A percentile compares a stretch with the other conserved stretches of the same genome.
Conservation (phyloP, 78 protist species). For the Capsaspora owczarzaki region DNA sequence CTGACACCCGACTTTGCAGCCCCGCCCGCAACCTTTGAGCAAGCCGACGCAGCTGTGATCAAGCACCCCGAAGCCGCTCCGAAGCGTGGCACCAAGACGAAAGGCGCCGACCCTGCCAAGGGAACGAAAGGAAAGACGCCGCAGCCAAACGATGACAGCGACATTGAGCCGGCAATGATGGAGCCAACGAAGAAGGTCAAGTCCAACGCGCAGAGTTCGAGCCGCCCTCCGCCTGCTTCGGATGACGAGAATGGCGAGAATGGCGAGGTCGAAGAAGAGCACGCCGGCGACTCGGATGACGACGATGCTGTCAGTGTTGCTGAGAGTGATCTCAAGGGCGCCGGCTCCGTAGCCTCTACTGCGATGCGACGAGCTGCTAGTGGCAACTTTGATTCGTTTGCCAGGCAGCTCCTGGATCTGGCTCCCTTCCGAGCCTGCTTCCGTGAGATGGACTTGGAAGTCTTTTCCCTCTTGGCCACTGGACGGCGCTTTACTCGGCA, state of each 20-base stretch:
- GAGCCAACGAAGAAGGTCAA: too few species aligned
- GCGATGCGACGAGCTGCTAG: too few species aligned
- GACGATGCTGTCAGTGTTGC: too few species aligned
- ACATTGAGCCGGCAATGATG: too few species aligned
- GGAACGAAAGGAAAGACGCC: background rate
- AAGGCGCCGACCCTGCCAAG: background rate
- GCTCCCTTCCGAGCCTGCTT: too few species aligned
- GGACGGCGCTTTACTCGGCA: too few species aligned
- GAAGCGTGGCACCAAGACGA: background rate
- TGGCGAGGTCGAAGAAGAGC: background rate
- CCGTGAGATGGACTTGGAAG: background rate
- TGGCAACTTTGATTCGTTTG: too few species aligned
- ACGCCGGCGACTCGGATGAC: background rate
- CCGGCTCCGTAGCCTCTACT: background rate
- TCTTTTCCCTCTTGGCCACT: background rate
- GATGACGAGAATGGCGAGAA: too few species aligned
- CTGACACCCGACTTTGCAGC: background rate
- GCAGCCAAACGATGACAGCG: background rate
- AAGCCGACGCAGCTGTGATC: background rate
- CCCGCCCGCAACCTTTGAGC: background rate
- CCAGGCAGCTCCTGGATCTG: too few species aligned
- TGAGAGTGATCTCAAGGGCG: background rate
- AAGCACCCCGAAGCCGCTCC: background rate
- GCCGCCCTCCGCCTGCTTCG: too few species aligned
- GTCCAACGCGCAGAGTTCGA: too few species aligned